These are phyloP conservation scores for Solanum lignicaule DNA, from an alignment of 257 asterid species.

Conservation along the genomic window DNA sequence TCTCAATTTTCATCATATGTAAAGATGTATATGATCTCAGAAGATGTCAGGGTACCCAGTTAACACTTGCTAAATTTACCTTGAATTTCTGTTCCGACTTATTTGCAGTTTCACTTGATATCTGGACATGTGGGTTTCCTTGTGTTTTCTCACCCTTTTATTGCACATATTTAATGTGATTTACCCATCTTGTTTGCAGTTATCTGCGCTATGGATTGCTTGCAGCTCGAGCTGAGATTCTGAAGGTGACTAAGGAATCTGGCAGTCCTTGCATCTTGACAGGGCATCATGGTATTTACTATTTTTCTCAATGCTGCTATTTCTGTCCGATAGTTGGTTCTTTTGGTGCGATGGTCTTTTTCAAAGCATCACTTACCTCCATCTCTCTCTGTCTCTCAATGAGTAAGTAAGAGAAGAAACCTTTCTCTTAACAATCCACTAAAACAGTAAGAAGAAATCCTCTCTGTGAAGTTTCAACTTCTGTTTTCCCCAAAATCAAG, in stretches of 20 bases:
- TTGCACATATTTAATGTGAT: neutral
- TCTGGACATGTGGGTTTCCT: neutral
- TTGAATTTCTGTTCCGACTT: neutral
- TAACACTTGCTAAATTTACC: neutral
- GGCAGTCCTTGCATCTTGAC: conserved; percentile 35
- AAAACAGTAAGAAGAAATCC: neutral
- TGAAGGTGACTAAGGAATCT: conserved; percentile 28
- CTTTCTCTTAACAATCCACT: neutral
- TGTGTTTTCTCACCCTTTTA: neutral
- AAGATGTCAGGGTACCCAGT: neutral
- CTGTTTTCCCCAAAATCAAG: neutral
- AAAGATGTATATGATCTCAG: neutral
- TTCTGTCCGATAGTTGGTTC: neutral
- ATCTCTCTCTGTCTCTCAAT: neutral
- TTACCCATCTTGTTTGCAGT: conserved; percentile 6
- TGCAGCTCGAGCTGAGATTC: conserved; percentile 46
- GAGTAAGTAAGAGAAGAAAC: neutral
- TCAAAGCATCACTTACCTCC: neutral
- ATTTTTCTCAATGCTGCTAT: neutral
- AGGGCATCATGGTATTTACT: conserved; percentile 28
- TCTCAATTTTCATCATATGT: neutral
- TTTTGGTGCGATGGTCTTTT: neutral
- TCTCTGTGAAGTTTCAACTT: neutral
- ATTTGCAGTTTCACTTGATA: neutral
- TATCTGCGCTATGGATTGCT: conserved; percentile 36